Base-by-base conservation (phyloP, 495 filamentous ascomycete genomes). In the Daldinia decipiens region DNA sequence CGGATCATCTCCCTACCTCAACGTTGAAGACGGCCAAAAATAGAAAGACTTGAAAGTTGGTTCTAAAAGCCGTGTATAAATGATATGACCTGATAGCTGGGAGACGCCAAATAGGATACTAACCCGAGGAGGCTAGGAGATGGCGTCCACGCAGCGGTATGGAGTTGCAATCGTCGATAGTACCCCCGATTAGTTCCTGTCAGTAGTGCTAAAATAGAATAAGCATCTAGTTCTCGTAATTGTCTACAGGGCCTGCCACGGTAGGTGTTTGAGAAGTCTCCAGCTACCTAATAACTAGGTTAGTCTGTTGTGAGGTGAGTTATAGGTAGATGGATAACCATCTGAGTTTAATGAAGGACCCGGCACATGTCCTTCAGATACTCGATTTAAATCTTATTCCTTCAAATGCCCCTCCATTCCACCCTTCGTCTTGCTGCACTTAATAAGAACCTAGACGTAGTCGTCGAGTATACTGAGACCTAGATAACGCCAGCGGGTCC, bases 41-140 rank as follows among this genome's bases (percentile, higher is more conserved):
- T 47, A 47, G 43, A 47, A 47, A 21, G 19, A 19, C 43, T 47
- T 19, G 43, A 47, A 47, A 21, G 43, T 47, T 47, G 43, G 19
- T 24, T 24, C 43, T 12, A 47, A 24, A 47, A 47, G 43, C 17
- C 43, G 43, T 15, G 3, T 24, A 47, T 3, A 47, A 24, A 24
- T 47, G 11, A 21, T 12, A 24, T 47, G 19, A 24, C 43, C 17
- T 47, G 43, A 12, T 47, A 13, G 9, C 8, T 19, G 17, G 21
- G 43, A 47, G 9, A 47, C 19, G 8, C 17, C 19, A 12, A 24
- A 47, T 21, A 9, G n/a, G 3, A 12, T 47, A 11, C 17, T 24
- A 47, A 47, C 17, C 17, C 0, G 0, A 3, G 21, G 17, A 24
- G 9, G 19, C 8, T 24, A 5, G 43, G 43, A 47, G 8, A 47